Evolutionary conservation across 1,284 basidiomycete species (phyloP).

Genomic region (Cryptococcus sp.): DNA sequence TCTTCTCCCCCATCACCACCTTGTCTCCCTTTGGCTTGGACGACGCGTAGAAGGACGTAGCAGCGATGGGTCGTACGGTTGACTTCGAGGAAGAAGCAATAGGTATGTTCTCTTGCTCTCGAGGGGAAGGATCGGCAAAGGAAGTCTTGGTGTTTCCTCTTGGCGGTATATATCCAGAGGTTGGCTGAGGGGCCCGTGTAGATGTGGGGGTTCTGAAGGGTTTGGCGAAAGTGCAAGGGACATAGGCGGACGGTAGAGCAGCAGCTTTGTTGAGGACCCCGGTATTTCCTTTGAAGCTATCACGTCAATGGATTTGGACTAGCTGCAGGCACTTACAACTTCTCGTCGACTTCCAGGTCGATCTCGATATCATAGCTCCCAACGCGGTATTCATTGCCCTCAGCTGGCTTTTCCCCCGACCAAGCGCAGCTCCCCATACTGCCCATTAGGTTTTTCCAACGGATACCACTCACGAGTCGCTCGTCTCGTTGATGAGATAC

Average conservation of each 20-base stretch:
- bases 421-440: slow-evolving; percentile 29
- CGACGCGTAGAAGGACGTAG: slow-evolving; percentile 27
- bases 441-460: neutral
- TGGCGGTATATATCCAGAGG: slow-evolving; percentile 15
- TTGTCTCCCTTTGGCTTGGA: slow-evolving; percentile 19
- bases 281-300: slow-evolving; percentile 26
- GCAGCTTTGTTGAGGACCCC: slow-evolving; percentile 25
- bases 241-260: slow-evolving; percentile 11
- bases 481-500: slow-evolving; percentile 49
- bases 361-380: slow-evolving; percentile 60
- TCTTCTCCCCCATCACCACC: slow-evolving; percentile 38
- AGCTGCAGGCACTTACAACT: too few species aligned
- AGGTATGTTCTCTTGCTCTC: neutral
- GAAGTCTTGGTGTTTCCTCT: neutral
- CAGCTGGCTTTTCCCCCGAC: slow-evolving; percentile 18
- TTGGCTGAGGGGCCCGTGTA: slow-evolving; percentile 10
- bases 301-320: slow-evolving; percentile 12
- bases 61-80: slow-evolving; percentile 14
- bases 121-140: too few species aligned
- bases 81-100: neutral
- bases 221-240: slow-evolving; percentile 20
- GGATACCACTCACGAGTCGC: slow-evolving; percentile 31
- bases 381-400: slow-evolving; percentile 52
- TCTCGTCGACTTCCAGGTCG: slow-evolving; percentile 22
- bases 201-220: slow-evolving; percentile 30